Conservation (phyloP, 2,329 filamentous ascomycete genomes). For the Neofusicoccum laricinum region DNA sequence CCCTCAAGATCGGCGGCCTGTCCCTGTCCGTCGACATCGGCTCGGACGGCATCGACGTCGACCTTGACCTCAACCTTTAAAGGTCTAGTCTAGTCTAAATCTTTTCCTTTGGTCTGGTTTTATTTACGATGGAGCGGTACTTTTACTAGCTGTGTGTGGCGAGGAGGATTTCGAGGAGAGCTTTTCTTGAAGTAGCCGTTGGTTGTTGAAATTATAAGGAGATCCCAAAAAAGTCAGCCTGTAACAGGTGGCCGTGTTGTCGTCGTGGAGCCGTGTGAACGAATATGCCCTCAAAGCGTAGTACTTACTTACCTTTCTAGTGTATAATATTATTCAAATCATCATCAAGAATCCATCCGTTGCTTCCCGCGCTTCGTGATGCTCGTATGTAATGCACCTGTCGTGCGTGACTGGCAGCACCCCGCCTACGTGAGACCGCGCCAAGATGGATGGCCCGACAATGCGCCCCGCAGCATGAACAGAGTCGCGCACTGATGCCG, state of each 20-base stretch:
- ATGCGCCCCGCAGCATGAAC: not conserved
- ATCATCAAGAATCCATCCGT: not conserved
- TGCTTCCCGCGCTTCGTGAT: not conserved
- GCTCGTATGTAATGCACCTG: not conserved
- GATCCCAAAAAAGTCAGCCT: too few relatives aligned
- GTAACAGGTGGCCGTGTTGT: not conserved
- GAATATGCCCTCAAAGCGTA: not conserved
- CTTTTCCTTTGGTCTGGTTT: not conserved
- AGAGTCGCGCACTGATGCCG: not conserved
- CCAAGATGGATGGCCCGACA: not conserved
- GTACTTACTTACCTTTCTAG: not conserved
- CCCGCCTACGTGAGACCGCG: too few relatives aligned
- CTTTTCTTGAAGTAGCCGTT: not conserved
- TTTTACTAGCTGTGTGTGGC: not conserved
- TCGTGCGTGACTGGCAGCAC: not conserved
- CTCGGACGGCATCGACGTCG: constrained; percentile 15
- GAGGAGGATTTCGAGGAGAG: not conserved
- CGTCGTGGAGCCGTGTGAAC: not conserved
- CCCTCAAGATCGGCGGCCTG: constrained; percentile 15
- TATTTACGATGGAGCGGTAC: constrained; percentile 3
- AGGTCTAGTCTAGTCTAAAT: not conserved
- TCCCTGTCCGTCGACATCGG: constrained; percentile 11
- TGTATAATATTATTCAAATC: constrained; percentile 2
- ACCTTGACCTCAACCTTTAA: constrained; percentile 17
- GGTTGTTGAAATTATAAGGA: not conserved